A percentile compares a stretch with the other conserved stretches of the same genome.
phyloP scores from a whole-genome alignment of 2,329 filamentous ascomycete species.

The Aspergillus candidus region DNA sequence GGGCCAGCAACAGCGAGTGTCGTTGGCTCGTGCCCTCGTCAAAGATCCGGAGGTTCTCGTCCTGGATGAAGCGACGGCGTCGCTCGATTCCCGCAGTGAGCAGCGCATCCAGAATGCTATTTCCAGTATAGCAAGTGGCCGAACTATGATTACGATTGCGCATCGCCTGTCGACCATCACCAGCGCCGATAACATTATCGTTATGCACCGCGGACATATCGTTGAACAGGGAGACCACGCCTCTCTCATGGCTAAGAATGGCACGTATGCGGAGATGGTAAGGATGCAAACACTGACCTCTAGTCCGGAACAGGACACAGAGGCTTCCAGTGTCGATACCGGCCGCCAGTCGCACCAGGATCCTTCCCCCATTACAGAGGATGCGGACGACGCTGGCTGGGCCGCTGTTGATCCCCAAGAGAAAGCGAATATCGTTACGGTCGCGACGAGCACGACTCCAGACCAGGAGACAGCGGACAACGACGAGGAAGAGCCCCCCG shows the following conservation, averaged over 20 bases:
- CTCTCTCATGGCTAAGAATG: constrained; percentile 32
- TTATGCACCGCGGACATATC: constrained; percentile 39
- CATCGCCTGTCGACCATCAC: constrained; percentile 42
- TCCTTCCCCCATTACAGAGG: constrained; percentile 16
- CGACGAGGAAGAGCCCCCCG: constrained; percentile 23
- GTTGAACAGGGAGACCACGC: constrained; percentile 42
- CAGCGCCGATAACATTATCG: constrained; percentile 42
- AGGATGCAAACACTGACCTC: constrained; percentile 50
- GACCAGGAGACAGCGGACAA: constrained; percentile 11
- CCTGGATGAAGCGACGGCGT: constrained; percentile 84
- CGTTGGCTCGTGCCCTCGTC: constrained; percentile 74
- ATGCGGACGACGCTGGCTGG: constrained; percentile 16
- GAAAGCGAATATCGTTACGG: constrained; percentile 10
- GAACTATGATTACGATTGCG: constrained; percentile 37
- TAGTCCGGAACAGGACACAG: constrained; percentile 42
- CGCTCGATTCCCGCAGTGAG: constrained; percentile 81
- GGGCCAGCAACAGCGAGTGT: constrained; percentile 89
- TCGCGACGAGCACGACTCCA: constrained; percentile 14
- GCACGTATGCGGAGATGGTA: constrained; percentile 40
- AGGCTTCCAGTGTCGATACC: constrained; percentile 43
- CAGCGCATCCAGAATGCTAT: constrained; percentile 79
- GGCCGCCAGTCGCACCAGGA: constrained; percentile 22
- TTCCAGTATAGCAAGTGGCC: constrained; percentile 60
- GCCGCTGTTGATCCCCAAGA: constrained; percentile 5
- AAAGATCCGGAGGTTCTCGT: constrained; percentile 77